These are phyloP conservation scores for Onygenales sp. DNA, from an alignment of 2,329 filamentous ascomycete genomes.

Conservation along the genomic window DNA sequence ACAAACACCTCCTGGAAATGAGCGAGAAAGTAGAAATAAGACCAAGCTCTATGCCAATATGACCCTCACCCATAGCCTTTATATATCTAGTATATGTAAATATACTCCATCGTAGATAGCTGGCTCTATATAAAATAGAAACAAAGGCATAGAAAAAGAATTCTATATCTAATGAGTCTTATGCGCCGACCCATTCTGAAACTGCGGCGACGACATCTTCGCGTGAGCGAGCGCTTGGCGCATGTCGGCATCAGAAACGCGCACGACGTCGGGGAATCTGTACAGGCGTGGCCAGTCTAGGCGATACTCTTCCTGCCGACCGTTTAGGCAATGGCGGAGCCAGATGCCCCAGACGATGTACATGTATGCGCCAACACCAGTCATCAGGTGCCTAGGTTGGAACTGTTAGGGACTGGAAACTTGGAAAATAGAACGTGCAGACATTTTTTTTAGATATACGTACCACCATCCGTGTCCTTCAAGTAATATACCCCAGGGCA, in stretches of 20 bases:
- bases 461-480: constrained; percentile 67
- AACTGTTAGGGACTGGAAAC: constrained; percentile 8
- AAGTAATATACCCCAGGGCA: constrained; percentile 72
- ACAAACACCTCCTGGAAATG: too few relatives aligned
- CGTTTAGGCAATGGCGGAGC: constrained; percentile 67
- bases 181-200: constrained; percentile 18
- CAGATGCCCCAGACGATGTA: constrained; percentile 79
- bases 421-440: not conserved
- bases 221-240: not conserved
- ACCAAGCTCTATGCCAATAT: too few relatives aligned
- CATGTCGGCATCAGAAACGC: constrained; percentile 8
- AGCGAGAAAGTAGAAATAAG: too few relatives aligned
- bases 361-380: constrained; percentile 71
- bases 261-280: constrained; percentile 47
- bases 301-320: constrained; percentile 60
- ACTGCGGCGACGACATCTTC: not conserved
- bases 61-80: not conserved
- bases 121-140: not conserved
- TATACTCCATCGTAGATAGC: not conserved
- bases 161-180: constrained; percentile 11
- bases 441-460: constrained; percentile 16
- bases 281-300: constrained; percentile 59
- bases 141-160: not conserved
- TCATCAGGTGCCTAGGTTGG: constrained; percentile 62
- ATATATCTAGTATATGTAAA: not conserved